Evolutionary conservation across 2,329 filamentous ascomycete genomes (phyloP), one percentile per base, ranked within the genome.

Genomic region (Cercospora sesami): DNA sequence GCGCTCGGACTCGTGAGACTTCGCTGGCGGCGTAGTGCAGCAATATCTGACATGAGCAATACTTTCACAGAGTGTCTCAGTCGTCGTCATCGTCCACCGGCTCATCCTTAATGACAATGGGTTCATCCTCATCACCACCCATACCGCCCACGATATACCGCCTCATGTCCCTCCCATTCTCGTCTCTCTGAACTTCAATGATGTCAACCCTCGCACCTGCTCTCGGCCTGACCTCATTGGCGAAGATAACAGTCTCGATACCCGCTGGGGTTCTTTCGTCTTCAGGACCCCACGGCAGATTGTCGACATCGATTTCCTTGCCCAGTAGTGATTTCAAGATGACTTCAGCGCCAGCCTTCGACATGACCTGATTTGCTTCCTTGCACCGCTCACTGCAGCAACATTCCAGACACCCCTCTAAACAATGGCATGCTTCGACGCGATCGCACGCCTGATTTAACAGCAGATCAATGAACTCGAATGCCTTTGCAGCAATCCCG

Each of bases 401-500:
- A 79, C 95, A 99, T 79, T 97, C 94, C 23, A 94, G 81, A 79
- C 95, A 98, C 0, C 95, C 95, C 67, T 90, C 87, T 10, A 88
- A 80, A 75, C 94, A 98, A 45, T 84, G 82, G 75, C 95, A 99
- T 1, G 83, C 84, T 75, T 91, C 89, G 5, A 98, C 89, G 7
- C 95, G 85, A 66, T 87, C 84, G 42, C 95, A 85, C 0, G 94
- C 94, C 76, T 94, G 90, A 21, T 82, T 82, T 1, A 98, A 84
- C 36, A 98, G 81, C 36, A 90, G 78, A 75, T 97, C 93, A 21
- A 97, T 85, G 75, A 96, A 96, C 75, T 98, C 94, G 75, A 98
- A 98, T 0, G 93, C 94, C 77, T 97, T 97, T 45, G 90, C 91
- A 69, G 91, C 93, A 73, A 97, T 96, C 0, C 95, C 95, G 0